These are phyloP conservation scores for Kernera saxatilis DNA, from an alignment of 345 rosid genomes.

Conservation along the genomic window DNA sequence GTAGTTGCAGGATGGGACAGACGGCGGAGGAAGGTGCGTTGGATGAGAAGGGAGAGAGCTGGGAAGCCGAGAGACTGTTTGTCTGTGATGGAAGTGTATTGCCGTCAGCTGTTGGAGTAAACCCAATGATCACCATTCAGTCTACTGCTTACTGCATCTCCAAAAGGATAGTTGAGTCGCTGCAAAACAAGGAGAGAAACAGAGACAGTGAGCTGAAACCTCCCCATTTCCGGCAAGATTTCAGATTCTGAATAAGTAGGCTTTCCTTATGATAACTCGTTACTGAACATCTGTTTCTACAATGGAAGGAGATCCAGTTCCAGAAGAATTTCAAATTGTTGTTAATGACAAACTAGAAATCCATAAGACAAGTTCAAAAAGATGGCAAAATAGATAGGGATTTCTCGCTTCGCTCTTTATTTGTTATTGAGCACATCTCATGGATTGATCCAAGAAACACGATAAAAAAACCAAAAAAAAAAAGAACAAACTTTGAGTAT, in stretches of 20 bases:
- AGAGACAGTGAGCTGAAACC: neutral
- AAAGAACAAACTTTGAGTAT: neutral
- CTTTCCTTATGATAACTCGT: neutral
- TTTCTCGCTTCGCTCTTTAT: too few relatives aligned
- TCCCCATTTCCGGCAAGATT: neutral
- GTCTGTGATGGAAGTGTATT: conserved; percentile 63
- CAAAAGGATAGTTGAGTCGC: conserved; percentile 19
- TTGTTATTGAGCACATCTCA: too few relatives aligned
- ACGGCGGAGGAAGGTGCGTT: conserved; percentile 49
- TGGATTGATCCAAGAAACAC: too few relatives aligned
- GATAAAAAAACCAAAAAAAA: too few relatives aligned
- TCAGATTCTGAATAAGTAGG: neutral
- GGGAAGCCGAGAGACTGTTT: conserved; percentile 62
- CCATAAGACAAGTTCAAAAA: neutral
- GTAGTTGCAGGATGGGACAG: conserved; percentile 64
- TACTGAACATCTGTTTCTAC: neutral
- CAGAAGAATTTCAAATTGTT: neutral
- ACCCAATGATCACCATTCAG: conserved; percentile 68
- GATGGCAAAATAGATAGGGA: too few relatives aligned
- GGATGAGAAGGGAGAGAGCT: conserved; percentile 56
- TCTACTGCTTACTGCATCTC: conserved; percentile 49
- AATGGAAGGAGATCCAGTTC: neutral
- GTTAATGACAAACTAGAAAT: neutral
- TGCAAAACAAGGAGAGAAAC: neutral
- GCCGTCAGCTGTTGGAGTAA: conserved; percentile 60